These are phyloP conservation scores for Ruellia speciosa DNA, from an alignment of 305 asterid species.

Conservation along the genomic window DNA sequence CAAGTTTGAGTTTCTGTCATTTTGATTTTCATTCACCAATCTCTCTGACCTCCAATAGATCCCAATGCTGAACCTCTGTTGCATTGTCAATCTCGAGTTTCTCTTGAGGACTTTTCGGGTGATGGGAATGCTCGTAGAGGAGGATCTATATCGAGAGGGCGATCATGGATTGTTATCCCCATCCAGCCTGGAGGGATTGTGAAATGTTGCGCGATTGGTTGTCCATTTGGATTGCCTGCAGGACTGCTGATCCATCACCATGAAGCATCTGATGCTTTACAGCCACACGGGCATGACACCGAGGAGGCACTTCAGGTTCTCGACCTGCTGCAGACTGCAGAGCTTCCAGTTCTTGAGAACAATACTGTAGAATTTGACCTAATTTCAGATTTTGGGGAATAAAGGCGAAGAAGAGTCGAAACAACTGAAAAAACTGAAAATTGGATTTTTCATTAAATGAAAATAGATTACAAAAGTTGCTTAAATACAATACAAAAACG, in stretches of 20 bases:
- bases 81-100: constrained; percentile 33
- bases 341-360: constrained; percentile 46
- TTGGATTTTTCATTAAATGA: too few relatives aligned
- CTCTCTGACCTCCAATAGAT: too few relatives aligned
- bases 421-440: too few relatives aligned
- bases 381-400: too few relatives aligned
- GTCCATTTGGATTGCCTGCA: constrained; percentile 64
- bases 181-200: constrained; percentile 72
- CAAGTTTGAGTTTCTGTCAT: too few relatives aligned
- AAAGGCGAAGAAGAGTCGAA: too few relatives aligned
- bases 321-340: constrained; percentile 57
- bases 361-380: constrained; percentile 33
- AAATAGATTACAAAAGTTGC: too few relatives aligned
- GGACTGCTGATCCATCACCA: constrained; percentile 69
- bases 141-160: constrained; percentile 61
- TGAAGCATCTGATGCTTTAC: constrained; percentile 53
- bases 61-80: constrained; percentile 42
- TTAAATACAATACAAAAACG: too few relatives aligned
- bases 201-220: constrained; percentile 37
- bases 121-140: constrained; percentile 43
- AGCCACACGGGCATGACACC: constrained; percentile 62
- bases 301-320: constrained; percentile 43
- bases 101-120: constrained; percentile 30
- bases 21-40: too few relatives aligned
- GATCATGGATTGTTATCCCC: constrained; percentile 63